Conservation (phyloP, 2,329 filamentous ascomycete species). For the Exserohilum turcica region DNA sequence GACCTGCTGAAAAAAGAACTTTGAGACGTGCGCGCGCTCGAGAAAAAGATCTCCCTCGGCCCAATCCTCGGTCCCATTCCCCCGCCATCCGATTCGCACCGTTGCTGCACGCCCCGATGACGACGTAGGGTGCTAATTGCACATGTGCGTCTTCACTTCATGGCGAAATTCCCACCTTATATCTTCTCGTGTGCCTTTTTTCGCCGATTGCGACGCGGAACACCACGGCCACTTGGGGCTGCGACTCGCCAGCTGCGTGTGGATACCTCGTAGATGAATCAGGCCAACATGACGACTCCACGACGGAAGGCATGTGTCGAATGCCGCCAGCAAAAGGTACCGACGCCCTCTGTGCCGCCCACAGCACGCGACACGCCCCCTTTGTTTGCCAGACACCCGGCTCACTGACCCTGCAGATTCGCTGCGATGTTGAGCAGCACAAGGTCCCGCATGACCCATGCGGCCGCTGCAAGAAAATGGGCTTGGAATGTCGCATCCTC, state of each 20-base stretch:
- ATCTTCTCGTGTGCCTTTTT: constrained; percentile 30
- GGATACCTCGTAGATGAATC: constrained; percentile 28
- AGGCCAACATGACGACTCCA: constrained; percentile 40
- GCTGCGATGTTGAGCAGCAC: constrained; percentile 47
- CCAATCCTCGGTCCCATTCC: constrained; percentile 36
- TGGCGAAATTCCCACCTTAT: constrained; percentile 25
- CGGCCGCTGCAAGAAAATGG: constrained; percentile 44
- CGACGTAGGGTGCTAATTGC: constrained; percentile 39
- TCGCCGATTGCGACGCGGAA: constrained; percentile 32
- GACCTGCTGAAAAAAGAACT: constrained; percentile 16
- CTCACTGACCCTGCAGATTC: constrained; percentile 37
- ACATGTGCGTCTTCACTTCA: constrained; percentile 24
- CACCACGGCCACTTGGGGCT: constrained; percentile 22
- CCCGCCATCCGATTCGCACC: constrained; percentile 42
- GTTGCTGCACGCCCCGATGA: constrained; percentile 36
- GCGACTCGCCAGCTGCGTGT: constrained; percentile 25
- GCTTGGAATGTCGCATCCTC: constrained; percentile 43
- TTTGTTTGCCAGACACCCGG: constrained; percentile 2
- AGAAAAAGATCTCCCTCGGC: constrained; percentile 30
- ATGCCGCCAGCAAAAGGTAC: constrained; percentile 47
- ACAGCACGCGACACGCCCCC: constrained; percentile 3
- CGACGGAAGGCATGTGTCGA: constrained; percentile 47
- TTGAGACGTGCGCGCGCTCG: constrained; percentile 18
- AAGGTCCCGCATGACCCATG: constrained; percentile 46
- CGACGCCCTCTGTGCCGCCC: neutral